A percentile compares a stretch with the other conserved stretches of the same genome.
These are phyloP conservation scores for Nyctanthes arbortristis DNA, from an alignment of 257 asterid species.

Conservation along the genomic window DNA sequence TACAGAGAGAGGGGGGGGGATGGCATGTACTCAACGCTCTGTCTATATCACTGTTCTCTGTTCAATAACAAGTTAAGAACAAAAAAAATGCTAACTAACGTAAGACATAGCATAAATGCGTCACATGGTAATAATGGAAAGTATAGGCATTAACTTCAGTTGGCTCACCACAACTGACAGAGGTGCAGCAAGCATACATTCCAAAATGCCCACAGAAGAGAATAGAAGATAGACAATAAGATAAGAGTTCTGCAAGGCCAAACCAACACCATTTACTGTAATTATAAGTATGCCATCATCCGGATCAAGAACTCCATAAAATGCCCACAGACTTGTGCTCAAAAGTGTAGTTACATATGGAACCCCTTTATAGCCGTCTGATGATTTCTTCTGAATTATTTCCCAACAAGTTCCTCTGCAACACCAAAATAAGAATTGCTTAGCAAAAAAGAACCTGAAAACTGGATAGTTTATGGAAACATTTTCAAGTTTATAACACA, in stretches of 20 bases:
- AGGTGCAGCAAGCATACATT: slow-evolving; percentile 54
- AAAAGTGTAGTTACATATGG: slow-evolving; percentile 53
- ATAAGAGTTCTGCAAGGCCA: slow-evolving; percentile 30
- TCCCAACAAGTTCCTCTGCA: slow-evolving; percentile 50
- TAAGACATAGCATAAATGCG: too few species aligned
- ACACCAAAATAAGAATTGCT: background rate
- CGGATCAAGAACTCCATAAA: slow-evolving; percentile 46
- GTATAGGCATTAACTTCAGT: background rate
- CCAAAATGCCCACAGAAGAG: too few species aligned
- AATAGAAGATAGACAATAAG: slow-evolving; percentile 32
- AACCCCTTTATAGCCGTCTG: slow-evolving; percentile 57
- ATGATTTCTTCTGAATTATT: slow-evolving; percentile 50
- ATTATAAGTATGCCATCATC: slow-evolving; percentile 45
- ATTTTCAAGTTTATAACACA: background rate
- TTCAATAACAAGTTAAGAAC: background rate
- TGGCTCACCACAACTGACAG: slow-evolving; percentile 42
- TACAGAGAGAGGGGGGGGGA: slow-evolving; percentile 35
- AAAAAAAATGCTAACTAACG: too few species aligned
- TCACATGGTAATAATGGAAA: too few species aligned
- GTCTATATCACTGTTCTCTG: slow-evolving; percentile 35
- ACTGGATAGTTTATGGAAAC: background rate
- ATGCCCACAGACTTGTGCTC: slow-evolving; percentile 60
- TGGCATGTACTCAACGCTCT: slow-evolving; percentile 44
- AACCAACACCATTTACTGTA: slow-evolving; percentile 44
- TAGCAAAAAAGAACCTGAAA: background rate